Base-by-base conservation (phyloP, 2,329 filamentous ascomycete species). In the Cordyceps cateniannulata region DNA sequence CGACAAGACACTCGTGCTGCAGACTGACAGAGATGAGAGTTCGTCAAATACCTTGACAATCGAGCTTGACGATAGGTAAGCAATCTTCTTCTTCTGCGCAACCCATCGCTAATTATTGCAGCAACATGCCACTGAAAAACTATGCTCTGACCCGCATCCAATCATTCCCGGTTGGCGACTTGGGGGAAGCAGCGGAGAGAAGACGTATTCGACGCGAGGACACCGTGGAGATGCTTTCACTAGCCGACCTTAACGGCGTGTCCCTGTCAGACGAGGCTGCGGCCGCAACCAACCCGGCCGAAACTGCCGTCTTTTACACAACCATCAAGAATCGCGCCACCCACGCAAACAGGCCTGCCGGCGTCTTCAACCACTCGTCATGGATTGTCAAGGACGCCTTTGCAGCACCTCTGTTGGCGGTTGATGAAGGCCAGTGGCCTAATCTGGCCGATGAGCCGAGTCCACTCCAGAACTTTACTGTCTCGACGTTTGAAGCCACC, bases 111-210 rank as follows among this genome's bases (percentile, higher is more conserved):
- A 51, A 58, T 16, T 2, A 9, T 7, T 25, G 1, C n/a, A 68
- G 65, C 51, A 66, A 66, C 45, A 68, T 68, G 65, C 62, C 55
- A 3, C 27, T 67, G 3, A 60, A 55, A 16, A 67, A 68, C 47
- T 66, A 64, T 50, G 66, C 66, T 7, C 61, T 68, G 2, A 62
- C 59, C 7, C 61, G 51, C 1, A 59, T 59, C 5, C 66, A 68
- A 35, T 61, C 63, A 2, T 68, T 68, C 22, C 57, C 64, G 1
- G 25, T 66, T 4, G 45, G 27, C 4, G 35, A 59, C 8, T 62
- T 48, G 10, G 38, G 18, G 10, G 10, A 12, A 18, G n/a, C 40
- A 22, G 22, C 22, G 10, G 38, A 22, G 18, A 27, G 40, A n/a
- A 24, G 27, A 12, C 29, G 38, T 0, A 53, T 7, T 5, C 40